Conservation (phyloP, 805 yeast genomes). For the Suhomyces vadensis region DNA sequence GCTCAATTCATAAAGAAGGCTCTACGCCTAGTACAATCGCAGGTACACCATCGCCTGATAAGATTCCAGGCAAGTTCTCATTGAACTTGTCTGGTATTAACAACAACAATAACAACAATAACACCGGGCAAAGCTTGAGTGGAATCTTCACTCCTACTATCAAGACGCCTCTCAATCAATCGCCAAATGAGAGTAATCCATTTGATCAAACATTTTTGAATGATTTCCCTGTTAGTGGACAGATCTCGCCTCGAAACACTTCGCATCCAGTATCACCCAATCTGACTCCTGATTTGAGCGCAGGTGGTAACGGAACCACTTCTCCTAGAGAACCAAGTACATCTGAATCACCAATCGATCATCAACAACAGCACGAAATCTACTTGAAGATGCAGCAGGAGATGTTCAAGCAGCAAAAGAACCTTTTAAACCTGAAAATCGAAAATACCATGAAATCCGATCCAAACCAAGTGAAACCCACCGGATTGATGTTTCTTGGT, state of each 20-base stretch:
- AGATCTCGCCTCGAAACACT: neutral
- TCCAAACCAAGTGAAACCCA: no score
- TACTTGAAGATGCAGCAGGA: conserved; percentile 41
- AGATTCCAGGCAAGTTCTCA: neutral
- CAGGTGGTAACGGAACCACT: no score
- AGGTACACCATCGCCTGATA: neutral
- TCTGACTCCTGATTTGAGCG: conserved; percentile 5
- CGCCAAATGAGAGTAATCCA: conserved; percentile 35
- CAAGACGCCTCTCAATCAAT: conserved; percentile 30
- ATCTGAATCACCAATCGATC: conserved; percentile 9
- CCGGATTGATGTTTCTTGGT: conserved; percentile 1
- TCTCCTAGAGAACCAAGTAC: no score
- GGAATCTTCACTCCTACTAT: conserved; percentile 42
- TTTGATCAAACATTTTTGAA: conserved; percentile 33
- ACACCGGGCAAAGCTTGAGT: conserved; percentile 20
- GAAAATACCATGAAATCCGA: neutral
- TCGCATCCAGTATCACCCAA: neutral
- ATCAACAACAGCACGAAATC: conserved; percentile 33
- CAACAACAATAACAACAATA: no score
- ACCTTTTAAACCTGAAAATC: conserved; percentile 22
- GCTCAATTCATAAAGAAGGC: no score
- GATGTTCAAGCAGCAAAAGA: conserved; percentile 38
- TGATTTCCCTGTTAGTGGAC: conserved; percentile 1
- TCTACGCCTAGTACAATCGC: neutral
- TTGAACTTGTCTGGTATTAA: conserved; percentile 2